Percentiles rank a stretch among this genome's conserved stretches.
Evolutionary conservation across 129 eudicot genomes (phyloP).

Genomic region (Ambrosia trifida): DNA sequence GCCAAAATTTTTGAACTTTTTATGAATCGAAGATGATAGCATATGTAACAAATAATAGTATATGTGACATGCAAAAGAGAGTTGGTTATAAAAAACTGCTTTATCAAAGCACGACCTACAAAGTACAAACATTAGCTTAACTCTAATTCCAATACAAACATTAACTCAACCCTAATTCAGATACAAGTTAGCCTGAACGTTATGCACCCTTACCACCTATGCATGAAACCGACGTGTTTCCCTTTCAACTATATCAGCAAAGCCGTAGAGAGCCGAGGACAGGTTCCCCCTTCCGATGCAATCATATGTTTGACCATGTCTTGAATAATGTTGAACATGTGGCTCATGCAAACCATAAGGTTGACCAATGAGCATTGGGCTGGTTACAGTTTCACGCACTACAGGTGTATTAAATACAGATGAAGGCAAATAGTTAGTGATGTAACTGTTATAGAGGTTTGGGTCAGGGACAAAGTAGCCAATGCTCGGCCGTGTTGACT

Average conservation of each 20-base stretch:
- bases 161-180: slow-evolving; percentile 7
- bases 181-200: slow-evolving; percentile 31
- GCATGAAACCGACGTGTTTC: slow-evolving; percentile 27
- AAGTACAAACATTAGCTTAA: neutral
- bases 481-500: slow-evolving; percentile 24
- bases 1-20: neutral
- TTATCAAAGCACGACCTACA: neutral
- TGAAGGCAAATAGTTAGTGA: slow-evolving; percentile 34
- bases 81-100: neutral
- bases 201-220: slow-evolving; percentile 21
- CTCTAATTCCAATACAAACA: neutral
- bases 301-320: slow-evolving; percentile 29
- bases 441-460: slow-evolving; percentile 20
- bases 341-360: slow-evolving; percentile 32
- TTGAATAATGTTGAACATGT: slow-evolving; percentile 25
- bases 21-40: neutral
- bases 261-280: slow-evolving; percentile 51
- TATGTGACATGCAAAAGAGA: no score
- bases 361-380: slow-evolving; percentile 23
- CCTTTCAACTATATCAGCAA: slow-evolving; percentile 47
- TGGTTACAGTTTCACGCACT: slow-evolving; percentile 27
- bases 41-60: neutral
- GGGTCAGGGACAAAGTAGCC: slow-evolving; percentile 28
- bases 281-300: slow-evolving; percentile 27
- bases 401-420: slow-evolving; percentile 35